Evolutionary conservation across 148 eudicot genomes (phyloP).

Genomic region (Fagopyrum tataricum): DNA sequence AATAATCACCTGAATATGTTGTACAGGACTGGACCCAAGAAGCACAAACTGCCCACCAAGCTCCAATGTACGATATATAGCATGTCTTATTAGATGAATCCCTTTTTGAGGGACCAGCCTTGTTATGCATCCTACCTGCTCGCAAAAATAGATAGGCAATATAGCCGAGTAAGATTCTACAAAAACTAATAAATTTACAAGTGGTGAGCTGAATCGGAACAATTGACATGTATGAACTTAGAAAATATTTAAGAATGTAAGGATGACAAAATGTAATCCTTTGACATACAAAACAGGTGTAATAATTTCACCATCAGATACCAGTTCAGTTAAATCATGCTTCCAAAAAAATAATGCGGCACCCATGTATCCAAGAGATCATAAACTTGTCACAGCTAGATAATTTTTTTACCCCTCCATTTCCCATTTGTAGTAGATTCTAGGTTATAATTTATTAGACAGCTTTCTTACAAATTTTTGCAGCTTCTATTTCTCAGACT

Average conservation of each 20-base stretch:
- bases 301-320: slow-evolving; percentile 4
- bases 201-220: neutral
- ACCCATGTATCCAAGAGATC: neutral
- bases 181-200: neutral
- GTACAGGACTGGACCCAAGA: slow-evolving; percentile 93
- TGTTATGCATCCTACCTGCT: slow-evolving; percentile 87
- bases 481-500: no score
- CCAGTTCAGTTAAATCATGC: neutral
- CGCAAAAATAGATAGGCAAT: neutral
- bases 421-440: neutral
- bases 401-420: neutral
- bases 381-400: neutral
- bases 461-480: no score
- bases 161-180: slow-evolving; percentile 12
- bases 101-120: slow-evolving; percentile 97
- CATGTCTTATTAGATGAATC: slow-evolving; percentile 94
- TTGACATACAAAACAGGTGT: neutral
- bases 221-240: neutral
- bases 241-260: neutral
- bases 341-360: neutral
- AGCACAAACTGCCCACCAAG: slow-evolving; percentile 93
- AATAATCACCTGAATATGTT: slow-evolving; percentile 63
- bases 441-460: no score
- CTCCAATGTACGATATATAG: slow-evolving; percentile 76
- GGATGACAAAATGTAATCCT: neutral